Conservation (phyloP, 305 asterid species). For the Vinca major region DNA sequence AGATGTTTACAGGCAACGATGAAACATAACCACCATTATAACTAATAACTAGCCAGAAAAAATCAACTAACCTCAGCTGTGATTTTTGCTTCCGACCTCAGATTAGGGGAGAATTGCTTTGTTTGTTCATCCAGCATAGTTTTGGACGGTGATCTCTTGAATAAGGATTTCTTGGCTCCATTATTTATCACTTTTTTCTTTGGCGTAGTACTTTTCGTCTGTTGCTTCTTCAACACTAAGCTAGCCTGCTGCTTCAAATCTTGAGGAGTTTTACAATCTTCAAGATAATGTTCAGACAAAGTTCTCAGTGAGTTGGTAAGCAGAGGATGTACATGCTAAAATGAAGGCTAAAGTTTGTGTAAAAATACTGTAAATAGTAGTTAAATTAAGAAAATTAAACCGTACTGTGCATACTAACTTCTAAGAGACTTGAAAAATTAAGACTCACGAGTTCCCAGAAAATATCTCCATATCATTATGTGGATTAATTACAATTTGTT, state of each 20-base stretch:
- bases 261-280: slow-evolving; percentile 53
- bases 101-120: slow-evolving; percentile 45
- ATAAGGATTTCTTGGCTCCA: slow-evolving; percentile 34
- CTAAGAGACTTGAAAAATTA: neutral
- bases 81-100: slow-evolving; percentile 70
- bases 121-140: slow-evolving; percentile 42
- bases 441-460: neutral
- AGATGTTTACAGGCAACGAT: neutral
- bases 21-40: neutral
- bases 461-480: neutral
- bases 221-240: slow-evolving; percentile 32
- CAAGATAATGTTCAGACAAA: slow-evolving; percentile 20
- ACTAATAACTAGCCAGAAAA: slow-evolving; percentile 1
- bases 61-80: slow-evolving; percentile 61
- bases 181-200: slow-evolving; percentile 35
- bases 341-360: neutral
- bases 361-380: neutral
- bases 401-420: neutral
- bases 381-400: neutral
- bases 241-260: slow-evolving; percentile 33
- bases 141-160: slow-evolving; percentile 37
- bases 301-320: slow-evolving; percentile 1
- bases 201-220: slow-evolving; percentile 31
- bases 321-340: slow-evolving; percentile 10
- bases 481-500: neutral